Evolutionary conservation across 148 eudicot species (phyloP), one percentile per base, ranked within the genome.

Genomic region (Chenopodium quinoa): DNA sequence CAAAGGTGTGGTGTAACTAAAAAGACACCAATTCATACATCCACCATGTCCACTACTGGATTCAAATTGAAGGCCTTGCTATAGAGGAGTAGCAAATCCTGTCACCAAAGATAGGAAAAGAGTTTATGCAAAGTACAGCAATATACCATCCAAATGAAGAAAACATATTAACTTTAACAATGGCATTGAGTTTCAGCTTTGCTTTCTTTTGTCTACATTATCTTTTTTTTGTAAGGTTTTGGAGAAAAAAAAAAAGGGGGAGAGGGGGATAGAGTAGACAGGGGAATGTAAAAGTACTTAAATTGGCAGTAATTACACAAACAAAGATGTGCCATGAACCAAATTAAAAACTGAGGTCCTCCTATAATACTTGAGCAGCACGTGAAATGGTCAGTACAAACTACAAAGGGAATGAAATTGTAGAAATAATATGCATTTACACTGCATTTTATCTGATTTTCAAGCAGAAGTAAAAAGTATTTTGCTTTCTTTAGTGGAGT

Each of bases 61-160:
- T 10, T 12, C 77, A 63, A 48, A 29, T 48, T 32, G 56, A 80
- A 77, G 90, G 86, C 77, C 90, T 78, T 87, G 90, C 81, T 87
- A 90, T 90, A 87, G 89, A 17, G 92, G 91, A 48, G 91, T 90
- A 27, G 92, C 92, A 79, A 90, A 90, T 60, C 91, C 92, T 90
- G 86, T 80, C 77, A 84, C 31, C 72, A 79, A 29, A 54, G 50
- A 60, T 40, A 23, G 54, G 48, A 32, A 40, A 46, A 46, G 54
- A 40, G 81, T 79, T 83, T 50, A 75, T 31, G 69, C 70, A 16
- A 23, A 54, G 54, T 46, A 23, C 48, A 77, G 8, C 13, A 58
- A 40, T 11, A 31, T 23, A 46, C 48, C 8, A 47, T 47, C 19
- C 10, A 20, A 7, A 52, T 19, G 0, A 12, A 68, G 19, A 67